Percentiles rank a stretch among this genome's conserved stretches.
Evolutionary conservation across 2,329 filamentous ascomycete species (phyloP).

Genomic region (Teratosphaeria destructans): DNA sequence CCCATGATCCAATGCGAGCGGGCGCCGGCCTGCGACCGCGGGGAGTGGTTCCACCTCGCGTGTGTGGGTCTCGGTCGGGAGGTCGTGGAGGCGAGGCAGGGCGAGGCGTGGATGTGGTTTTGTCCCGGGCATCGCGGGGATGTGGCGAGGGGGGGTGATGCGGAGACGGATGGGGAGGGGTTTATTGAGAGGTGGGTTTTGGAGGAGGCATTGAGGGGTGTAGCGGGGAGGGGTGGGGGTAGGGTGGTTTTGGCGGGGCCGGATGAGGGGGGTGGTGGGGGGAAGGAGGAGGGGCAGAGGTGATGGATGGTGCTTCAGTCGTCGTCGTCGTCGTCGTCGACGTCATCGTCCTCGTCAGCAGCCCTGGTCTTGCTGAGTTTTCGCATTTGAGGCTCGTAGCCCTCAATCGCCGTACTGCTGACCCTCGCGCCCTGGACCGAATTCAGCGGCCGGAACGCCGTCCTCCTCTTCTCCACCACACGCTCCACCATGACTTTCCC

Average conservation of each 20-base stretch:
- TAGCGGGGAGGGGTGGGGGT: background rate
- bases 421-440: constrained; percentile 2
- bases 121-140: background rate
- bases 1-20: background rate
- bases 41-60: background rate
- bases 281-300: too few relatives aligned
- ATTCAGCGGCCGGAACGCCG: constrained; percentile 6
- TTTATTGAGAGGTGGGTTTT: background rate
- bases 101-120: background rate
- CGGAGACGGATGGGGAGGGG: background rate
- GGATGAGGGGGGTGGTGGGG: background rate
- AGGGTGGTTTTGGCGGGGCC: background rate
- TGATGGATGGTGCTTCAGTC: background rate
- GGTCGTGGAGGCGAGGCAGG: background rate
- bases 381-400: constrained; percentile 17
- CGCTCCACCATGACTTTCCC: constrained; percentile 22
- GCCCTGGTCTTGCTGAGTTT: background rate
- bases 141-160: background rate
- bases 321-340: background rate
- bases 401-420: constrained; percentile 18
- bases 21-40: background rate
- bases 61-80: background rate
- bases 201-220: background rate
- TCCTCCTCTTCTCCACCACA: constrained; percentile 23
- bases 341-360: background rate